Conservation (phyloP, 2,329 filamentous ascomycete genomes). For the Aureobasidium melanogenum region DNA sequence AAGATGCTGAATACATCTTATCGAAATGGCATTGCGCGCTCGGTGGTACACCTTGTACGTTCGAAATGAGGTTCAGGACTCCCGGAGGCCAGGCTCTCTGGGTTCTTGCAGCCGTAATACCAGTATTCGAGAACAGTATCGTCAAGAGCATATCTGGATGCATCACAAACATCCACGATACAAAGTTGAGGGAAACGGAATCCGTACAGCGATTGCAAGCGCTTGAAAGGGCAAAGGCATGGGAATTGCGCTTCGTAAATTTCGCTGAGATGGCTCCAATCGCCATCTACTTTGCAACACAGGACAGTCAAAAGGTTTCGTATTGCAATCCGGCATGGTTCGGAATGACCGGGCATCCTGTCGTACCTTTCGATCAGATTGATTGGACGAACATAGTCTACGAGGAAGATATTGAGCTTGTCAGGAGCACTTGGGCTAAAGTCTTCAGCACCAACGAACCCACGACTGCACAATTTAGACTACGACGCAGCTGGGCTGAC, state of each 20-base stretch:
- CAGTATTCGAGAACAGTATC: constrained; percentile 15
- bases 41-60: constrained; percentile 14
- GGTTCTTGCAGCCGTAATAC: constrained; percentile 18
- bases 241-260: constrained; percentile 22
- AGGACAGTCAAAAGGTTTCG: constrained; percentile 1
- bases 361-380: constrained; percentile 31
- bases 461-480: constrained; percentile 35
- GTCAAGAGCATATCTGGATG: constrained; percentile 19
- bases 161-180: constrained; percentile 19
- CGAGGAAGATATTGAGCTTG: constrained; percentile 25
- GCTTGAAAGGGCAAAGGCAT: constrained; percentile 32
- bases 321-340: constrained; percentile 39
- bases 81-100: constrained; percentile 8
- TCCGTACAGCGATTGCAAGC: constrained; percentile 30
- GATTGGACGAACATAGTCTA: constrained; percentile 35
- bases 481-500: constrained; percentile 21
- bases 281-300: constrained; percentile 22
- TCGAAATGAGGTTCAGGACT: constrained; percentile 18
- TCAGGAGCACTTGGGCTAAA: constrained; percentile 32
- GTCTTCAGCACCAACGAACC: constrained; percentile 28
- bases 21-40: constrained; percentile 13
- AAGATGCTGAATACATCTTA: background rate
- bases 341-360: constrained; percentile 37
- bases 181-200: constrained; percentile 26
- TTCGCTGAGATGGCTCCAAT: constrained; percentile 28